These are phyloP conservation scores for Macrocybe gigantea DNA, from an alignment of 768 basidiomycete species.

Conservation along the genomic window DNA sequence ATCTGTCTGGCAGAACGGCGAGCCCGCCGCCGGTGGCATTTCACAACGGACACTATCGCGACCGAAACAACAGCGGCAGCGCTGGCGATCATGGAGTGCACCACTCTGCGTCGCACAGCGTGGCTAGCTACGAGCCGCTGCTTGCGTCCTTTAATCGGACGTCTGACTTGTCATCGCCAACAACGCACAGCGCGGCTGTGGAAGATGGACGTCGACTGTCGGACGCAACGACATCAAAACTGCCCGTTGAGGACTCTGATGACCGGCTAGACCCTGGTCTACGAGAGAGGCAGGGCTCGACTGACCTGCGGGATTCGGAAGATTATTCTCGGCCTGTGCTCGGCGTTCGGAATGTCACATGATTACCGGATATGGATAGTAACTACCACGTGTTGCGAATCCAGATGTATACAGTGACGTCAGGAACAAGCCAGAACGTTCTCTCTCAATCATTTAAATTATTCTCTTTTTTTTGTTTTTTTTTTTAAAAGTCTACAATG, in stretches of 20 bases:
- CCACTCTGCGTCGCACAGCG: constrained; percentile 44
- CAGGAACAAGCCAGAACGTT: too few relatives aligned
- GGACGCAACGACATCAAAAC: constrained; percentile 10
- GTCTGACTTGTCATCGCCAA: too few relatives aligned
- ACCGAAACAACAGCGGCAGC: constrained; percentile 23
- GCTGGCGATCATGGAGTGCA: constrained; percentile 20
- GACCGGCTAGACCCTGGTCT: constrained; percentile 40
- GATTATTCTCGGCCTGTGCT: constrained; percentile 54
- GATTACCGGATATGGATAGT: too few relatives aligned
- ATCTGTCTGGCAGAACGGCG: constrained; percentile 39
- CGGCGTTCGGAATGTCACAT: constrained; percentile 30
- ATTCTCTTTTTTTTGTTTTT: too few relatives aligned
- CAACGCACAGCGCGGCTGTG: too few relatives aligned
- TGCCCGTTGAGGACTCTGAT: constrained; percentile 17
- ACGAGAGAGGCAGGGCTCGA: constrained; percentile 26
- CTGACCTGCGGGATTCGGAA: constrained; percentile 41
- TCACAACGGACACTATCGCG: constrained; percentile 21
- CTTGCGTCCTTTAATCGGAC: constrained; percentile 35
- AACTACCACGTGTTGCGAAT: too few relatives aligned
- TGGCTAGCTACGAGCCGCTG: constrained; percentile 57
- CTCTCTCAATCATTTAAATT: too few relatives aligned
- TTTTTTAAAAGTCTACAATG: too few relatives aligned
- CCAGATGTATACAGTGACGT: too few relatives aligned
- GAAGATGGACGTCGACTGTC: constrained; percentile 21
- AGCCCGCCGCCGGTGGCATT: constrained; percentile 37